These are phyloP conservation scores for Mycena filopes DNA, from an alignment of 768 basidiomycete genomes.

Conservation along the genomic window DNA sequence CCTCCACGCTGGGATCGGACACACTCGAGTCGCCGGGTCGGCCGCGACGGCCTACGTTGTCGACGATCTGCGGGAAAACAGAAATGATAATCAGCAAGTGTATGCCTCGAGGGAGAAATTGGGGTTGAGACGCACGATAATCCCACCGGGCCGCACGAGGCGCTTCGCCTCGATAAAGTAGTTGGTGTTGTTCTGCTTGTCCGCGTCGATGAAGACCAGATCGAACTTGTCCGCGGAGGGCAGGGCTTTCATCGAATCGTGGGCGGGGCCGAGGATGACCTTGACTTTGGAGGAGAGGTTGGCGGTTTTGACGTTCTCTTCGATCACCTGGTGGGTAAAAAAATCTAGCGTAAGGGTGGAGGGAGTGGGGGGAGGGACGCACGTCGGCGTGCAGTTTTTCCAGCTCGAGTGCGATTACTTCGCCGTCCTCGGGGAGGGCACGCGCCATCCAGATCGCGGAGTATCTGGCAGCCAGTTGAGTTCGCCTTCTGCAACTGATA, in stretches of 20 bases:
- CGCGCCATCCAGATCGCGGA: slow-evolving; percentile 55
- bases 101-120: too few relatives aligned
- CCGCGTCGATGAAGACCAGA: slow-evolving; percentile 66
- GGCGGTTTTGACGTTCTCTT: slow-evolving; percentile 64
- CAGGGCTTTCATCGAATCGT: slow-evolving; percentile 58
- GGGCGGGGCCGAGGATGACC: slow-evolving; percentile 62
- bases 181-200: slow-evolving; percentile 53
- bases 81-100: too few relatives aligned
- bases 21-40: slow-evolving; percentile 40
- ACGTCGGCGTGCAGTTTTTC: slow-evolving; percentile 57
- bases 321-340: slow-evolving; percentile 69
- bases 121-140: slow-evolving; percentile 53
- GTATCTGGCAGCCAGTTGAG: too few relatives aligned
- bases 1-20: slow-evolving; percentile 36
- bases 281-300: slow-evolving; percentile 60
- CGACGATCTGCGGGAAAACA: too few relatives aligned
- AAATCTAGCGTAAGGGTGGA: slow-evolving; percentile 22
- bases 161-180: too few relatives aligned
- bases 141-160: slow-evolving; percentile 54
- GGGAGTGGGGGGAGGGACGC: too few relatives aligned
- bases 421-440: slow-evolving; percentile 59
- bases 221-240: slow-evolving; percentile 69
- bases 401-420: slow-evolving; percentile 60
- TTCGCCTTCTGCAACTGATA: too few relatives aligned
- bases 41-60: slow-evolving; percentile 53